Evolutionary conservation across 192 early-diverging fungal genomes (phyloP), one percentile per base, ranked within the genome.

Genomic region (Dissophora ornata): DNA sequence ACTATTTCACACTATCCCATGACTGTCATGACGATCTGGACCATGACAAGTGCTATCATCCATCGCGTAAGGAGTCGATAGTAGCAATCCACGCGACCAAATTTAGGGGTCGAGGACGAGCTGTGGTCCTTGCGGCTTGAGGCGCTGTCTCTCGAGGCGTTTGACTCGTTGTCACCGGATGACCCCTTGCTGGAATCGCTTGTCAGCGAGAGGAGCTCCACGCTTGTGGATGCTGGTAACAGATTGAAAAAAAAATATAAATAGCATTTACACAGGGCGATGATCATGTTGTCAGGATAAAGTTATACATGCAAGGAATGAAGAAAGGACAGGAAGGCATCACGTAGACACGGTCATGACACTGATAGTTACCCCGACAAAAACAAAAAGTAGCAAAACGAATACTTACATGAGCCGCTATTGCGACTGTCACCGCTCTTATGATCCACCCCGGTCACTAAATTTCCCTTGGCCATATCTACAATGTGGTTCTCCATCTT

Each of bases 381-480:
- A n/a, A n/a, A n/a, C n/a, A n/a, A 44, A 59, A 59, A 44, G 25
- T 8, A 51, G 26, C 9, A 51, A 51, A 51, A 51, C 49, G 49
- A 6, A n/a, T n/a, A 68, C 62, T 52, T 52, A 64, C 66, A 61
- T 15, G 46, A 50, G 3, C 69, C 79, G 21, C 63, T 54, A 22
- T 11, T 34, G 11, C 69, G 69, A 22, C 53, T 67, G 16, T 80
- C 59, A 2, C 79, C 79, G 29, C 62, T 74, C 45, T 80, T 80
- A 34, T 80, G 70, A 55, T 80, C 79, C 3, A 80, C 69, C 11
- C 64, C 68, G 4, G 79, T 70, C 18, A 26, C 67, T 32, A 80
- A 52, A 22, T 80, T 67, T 6, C 79, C 79, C 42, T 54, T 56
- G 5, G 63, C 47, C 68, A 80, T 56, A 45, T 80, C 69, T 4